Conservation (phyloP, 768 basidiomycete genomes). For the Kwoniella sp. region DNA sequence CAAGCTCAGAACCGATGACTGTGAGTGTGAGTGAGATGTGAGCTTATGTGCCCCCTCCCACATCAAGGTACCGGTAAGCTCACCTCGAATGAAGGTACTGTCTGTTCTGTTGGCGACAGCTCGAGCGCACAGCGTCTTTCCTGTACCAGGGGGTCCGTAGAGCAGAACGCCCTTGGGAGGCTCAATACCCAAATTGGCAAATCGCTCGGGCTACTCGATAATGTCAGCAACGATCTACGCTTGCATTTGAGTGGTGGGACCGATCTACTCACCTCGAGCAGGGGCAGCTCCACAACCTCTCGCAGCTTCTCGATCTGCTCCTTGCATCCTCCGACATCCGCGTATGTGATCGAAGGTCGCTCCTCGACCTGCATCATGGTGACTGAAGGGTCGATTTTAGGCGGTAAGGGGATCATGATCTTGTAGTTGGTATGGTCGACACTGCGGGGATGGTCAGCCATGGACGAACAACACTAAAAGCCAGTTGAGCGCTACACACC, state of each 20-base stretch:
- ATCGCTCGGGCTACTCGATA: slow-evolving; percentile 82
- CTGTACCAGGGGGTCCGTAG: slow-evolving; percentile 68
- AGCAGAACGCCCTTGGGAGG: slow-evolving; percentile 97
- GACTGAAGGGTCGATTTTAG: slow-evolving; percentile 98
- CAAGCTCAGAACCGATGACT: slow-evolving; percentile 97
- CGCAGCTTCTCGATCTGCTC: slow-evolving; percentile 99
- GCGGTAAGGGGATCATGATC: slow-evolving; percentile 96
- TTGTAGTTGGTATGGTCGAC: slow-evolving; percentile 76
- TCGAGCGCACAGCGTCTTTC: slow-evolving; percentile 96
- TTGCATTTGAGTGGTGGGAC: not conserved
- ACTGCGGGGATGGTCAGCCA: too few relatives aligned
- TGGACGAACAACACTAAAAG: too few relatives aligned
- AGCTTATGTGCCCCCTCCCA: not conserved
- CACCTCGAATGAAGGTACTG: slow-evolving; percentile 88
- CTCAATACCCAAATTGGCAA: slow-evolving; percentile 96
- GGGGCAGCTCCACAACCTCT: slow-evolving; percentile 95
- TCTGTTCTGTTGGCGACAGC: slow-evolving; percentile 98
- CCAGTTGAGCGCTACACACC: slow-evolving; percentile 63
- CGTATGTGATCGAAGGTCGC: slow-evolving; percentile 97
- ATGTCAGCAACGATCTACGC: slow-evolving; percentile 4
- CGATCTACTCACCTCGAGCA: slow-evolving; percentile 74
- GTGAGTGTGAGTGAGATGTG: not conserved
- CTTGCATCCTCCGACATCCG: slow-evolving; percentile 97
- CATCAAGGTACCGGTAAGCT: not conserved
- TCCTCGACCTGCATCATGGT: slow-evolving; percentile 99